Conservation (phyloP, 2,329 filamentous ascomycete genomes). For the Clarireedia homoeocarpa region DNA sequence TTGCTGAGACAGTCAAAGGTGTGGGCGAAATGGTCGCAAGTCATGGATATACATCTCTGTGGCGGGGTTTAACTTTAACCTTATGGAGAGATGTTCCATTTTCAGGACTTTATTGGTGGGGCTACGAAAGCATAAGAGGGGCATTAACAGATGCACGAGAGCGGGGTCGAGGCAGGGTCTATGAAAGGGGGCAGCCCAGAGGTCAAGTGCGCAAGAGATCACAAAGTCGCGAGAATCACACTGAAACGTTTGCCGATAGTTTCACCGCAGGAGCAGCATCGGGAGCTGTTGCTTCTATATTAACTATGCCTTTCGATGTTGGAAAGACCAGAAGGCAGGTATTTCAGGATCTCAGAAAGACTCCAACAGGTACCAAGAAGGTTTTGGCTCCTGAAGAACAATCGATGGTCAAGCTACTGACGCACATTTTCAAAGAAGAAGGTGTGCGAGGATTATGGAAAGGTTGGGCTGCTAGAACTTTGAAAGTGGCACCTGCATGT, state of each 20-base stretch:
- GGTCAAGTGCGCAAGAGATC: slow-evolving; percentile 43
- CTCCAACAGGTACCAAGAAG: slow-evolving; percentile 31
- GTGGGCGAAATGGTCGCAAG: slow-evolving; percentile 70
- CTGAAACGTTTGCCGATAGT: slow-evolving; percentile 75
- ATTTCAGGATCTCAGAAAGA: slow-evolving; percentile 46
- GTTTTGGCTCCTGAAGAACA: slow-evolving; percentile 59
- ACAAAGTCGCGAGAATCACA: slow-evolving; percentile 61
- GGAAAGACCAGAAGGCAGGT: slow-evolving; percentile 94
- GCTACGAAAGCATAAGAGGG: slow-evolving; percentile 79
- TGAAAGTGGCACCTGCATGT: slow-evolving; percentile 93
- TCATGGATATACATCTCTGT: slow-evolving; percentile 74
- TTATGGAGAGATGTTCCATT: slow-evolving; percentile 97
- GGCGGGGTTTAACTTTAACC: slow-evolving; percentile 83
- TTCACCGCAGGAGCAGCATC: slow-evolving; percentile 80
- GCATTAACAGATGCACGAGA: slow-evolving; percentile 62
- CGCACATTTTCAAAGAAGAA: slow-evolving; percentile 84
- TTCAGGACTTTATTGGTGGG: slow-evolving; percentile 96
- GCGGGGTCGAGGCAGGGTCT: slow-evolving; percentile 36
- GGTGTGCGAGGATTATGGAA: slow-evolving; percentile 75
- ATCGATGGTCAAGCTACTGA: slow-evolving; percentile 75
- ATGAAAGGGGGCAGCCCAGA: slow-evolving; percentile 33
- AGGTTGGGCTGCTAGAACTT: slow-evolving; percentile 82
- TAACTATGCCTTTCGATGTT: slow-evolving; percentile 94
- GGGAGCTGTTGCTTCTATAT: slow-evolving; percentile 75
- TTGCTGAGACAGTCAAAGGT: slow-evolving; percentile 70